phyloP scores from a whole-genome alignment of 2,329 filamentous ascomycete species.

The Cytospora mali region DNA sequence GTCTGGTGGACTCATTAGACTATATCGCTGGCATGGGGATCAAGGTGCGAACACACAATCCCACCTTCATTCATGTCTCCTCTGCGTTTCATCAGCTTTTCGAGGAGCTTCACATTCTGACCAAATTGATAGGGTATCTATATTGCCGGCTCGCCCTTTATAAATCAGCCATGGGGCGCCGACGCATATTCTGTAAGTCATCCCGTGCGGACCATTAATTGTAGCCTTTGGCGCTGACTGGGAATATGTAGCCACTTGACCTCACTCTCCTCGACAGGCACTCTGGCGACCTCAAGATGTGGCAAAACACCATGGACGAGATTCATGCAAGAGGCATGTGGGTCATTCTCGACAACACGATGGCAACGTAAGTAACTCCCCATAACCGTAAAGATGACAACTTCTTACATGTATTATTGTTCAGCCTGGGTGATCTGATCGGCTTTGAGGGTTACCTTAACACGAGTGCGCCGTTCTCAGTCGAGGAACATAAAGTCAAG shows the following conservation, averaged over 20 bases:
- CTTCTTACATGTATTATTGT: slow-evolving; percentile 20
- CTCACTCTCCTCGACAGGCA: slow-evolving; percentile 66
- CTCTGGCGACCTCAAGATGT: slow-evolving; percentile 60
- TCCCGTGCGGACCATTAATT: slow-evolving; percentile 31
- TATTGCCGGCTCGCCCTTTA: slow-evolving; percentile 63
- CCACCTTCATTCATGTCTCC: background rate
- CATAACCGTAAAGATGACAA: background rate
- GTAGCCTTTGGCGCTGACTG: slow-evolving; percentile 10
- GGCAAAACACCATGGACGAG: slow-evolving; percentile 59
- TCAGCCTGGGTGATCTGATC: slow-evolving; percentile 60
- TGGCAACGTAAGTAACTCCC: slow-evolving; percentile 49
- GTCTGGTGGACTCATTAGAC: slow-evolving; percentile 61
- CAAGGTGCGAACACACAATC: slow-evolving; percentile 39
- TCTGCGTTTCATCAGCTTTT: background rate
- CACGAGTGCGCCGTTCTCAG: slow-evolving; percentile 55
- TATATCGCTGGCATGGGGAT: slow-evolving; percentile 68
- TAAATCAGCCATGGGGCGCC: slow-evolving; percentile 66
- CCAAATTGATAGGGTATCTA: slow-evolving; percentile 51
- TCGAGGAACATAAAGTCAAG: slow-evolving; percentile 56
- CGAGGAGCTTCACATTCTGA: slow-evolving; percentile 2
- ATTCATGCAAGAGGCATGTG: slow-evolving; percentile 68
- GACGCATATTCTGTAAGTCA: slow-evolving; percentile 55
- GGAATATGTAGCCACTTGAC: slow-evolving; percentile 51
- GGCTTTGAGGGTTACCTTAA: slow-evolving; percentile 64
- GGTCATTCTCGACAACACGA: slow-evolving; percentile 67